Conservation (phyloP, 495 filamentous ascomycete species). For the Penicillium parvum region DNA sequence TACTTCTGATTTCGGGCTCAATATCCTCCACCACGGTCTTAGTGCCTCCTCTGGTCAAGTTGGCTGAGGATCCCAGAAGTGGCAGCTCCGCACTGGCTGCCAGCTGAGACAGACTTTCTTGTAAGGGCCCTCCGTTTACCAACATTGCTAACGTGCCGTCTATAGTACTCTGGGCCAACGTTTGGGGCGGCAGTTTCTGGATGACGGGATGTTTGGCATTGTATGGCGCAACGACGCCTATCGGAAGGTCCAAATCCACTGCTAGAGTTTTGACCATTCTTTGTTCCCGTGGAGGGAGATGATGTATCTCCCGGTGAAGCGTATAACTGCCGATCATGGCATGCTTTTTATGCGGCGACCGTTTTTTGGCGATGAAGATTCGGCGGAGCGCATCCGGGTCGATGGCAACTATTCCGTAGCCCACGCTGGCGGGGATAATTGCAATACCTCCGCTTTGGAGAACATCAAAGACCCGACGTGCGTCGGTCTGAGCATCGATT, state of each 20-base stretch:
- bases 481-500: conserved; percentile 11
- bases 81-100: conserved; percentile 11
- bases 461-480: conserved; percentile 18
- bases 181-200: not conserved
- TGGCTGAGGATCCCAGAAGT: conserved; percentile 27
- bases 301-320: conserved; percentile 17
- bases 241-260: conserved; percentile 18
- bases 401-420: conserved; percentile 21
- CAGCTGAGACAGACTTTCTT: conserved; percentile 22
- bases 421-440: conserved; percentile 23
- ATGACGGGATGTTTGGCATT: conserved; percentile 15
- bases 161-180: conserved; percentile 11
- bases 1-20: conserved; percentile 20
- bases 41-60: conserved; percentile 23
- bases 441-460: conserved; percentile 21
- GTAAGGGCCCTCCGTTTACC: conserved; percentile 22
- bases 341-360: conserved; percentile 20
- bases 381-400: conserved; percentile 12
- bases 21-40: conserved; percentile 28
- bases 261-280: conserved; percentile 18
- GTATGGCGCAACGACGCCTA: conserved; percentile 24
- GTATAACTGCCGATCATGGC: conserved; percentile 23
- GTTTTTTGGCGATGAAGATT: conserved; percentile 16
- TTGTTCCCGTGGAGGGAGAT: conserved; percentile 4
- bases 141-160: conserved; percentile 24